Evolutionary conservation across 495 filamentous ascomycete species (phyloP), one percentile per base, ranked within the genome.

Genomic region (Halenospora varia): DNA sequence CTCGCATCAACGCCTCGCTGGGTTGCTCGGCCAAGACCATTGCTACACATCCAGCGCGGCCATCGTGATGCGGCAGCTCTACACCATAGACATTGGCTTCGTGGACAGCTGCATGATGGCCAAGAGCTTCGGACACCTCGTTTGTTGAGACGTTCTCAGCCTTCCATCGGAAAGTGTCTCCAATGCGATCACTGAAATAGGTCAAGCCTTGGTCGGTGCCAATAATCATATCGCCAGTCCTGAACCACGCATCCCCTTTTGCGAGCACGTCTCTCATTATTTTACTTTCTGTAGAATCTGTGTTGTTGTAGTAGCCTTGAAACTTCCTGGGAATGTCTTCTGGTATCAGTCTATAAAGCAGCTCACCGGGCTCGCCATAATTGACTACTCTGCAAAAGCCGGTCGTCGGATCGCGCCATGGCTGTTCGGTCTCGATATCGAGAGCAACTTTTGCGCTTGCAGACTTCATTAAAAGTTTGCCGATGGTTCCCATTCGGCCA

Each of bases 91-190:
- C 92, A 59, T 93, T 95, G 20, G 88, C 86, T 70, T 96, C 92
- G 22, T 79, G 66, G 13, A 96, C 76, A 0, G 75, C 76, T 0
- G 86, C 75, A 60, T 92, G 88, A 0, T 71, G 65, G 2, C 89
- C 87, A 0, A 97, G 65, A 0, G 84, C 84, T 51, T 90, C 85
- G 20, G 82, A 81, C 4, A 95, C 92, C 60, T 96, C 93, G 19
- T 86, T 85, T 0, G 92, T 94, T 9, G 85, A 88, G 2, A 96
- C 89, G 54, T 97, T 97, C 72, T 97, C 93, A 45, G 83, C 85
- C 76, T 96, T 96, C 93, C 93, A 97, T 17, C 93, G 83, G 75
- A 90, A 97, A 0, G 93, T 97, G 64, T 97, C 93, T 51, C 93
- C 93, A 39, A 97, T 86, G 10, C 92, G 87, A 68, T 98, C 94